These are phyloP conservation scores for Tuber magnatum DNA, from an alignment of 495 filamentous ascomycete genomes.

Conservation along the genomic window DNA sequence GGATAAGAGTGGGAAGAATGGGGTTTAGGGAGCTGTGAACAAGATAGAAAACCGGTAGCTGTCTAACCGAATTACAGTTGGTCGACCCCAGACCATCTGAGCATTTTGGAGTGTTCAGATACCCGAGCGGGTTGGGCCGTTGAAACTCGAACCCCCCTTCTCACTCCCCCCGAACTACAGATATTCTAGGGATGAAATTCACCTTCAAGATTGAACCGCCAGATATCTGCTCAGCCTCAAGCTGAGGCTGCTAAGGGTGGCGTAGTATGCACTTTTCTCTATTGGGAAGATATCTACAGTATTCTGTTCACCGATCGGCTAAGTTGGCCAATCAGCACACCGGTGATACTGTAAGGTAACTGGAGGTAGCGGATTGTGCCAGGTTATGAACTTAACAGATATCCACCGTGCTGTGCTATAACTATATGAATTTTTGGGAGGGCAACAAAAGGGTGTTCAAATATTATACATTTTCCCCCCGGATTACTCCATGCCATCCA, in stretches of 20 bases:
- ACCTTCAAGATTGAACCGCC: neutral
- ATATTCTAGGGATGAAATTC: neutral
- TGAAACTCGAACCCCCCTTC: neutral
- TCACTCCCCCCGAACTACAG: neutral
- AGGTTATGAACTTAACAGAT: neutral
- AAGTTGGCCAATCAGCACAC: too few species aligned
- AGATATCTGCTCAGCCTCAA: neutral
- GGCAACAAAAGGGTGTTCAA: neutral
- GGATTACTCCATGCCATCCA: constrained; percentile 77
- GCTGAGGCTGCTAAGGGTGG: neutral
- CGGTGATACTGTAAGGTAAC: neutral
- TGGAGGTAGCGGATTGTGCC: neutral
- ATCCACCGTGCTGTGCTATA: neutral
- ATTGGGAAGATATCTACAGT: too few species aligned
- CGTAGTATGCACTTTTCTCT: neutral
- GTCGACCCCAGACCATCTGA: neutral
- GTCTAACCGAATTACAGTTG: neutral
- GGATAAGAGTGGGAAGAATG: neutral
- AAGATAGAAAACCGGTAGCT: neutral
- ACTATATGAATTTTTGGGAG: neutral
- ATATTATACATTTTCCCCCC: constrained; percentile 1
- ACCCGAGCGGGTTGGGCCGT: neutral
- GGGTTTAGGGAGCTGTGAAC: neutral
- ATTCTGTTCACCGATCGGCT: neutral
- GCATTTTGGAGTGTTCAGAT: neutral